phyloP scores from a whole-genome alignment of 2,329 filamentous ascomycete species.

The Emericellopsis atlantica region DNA sequence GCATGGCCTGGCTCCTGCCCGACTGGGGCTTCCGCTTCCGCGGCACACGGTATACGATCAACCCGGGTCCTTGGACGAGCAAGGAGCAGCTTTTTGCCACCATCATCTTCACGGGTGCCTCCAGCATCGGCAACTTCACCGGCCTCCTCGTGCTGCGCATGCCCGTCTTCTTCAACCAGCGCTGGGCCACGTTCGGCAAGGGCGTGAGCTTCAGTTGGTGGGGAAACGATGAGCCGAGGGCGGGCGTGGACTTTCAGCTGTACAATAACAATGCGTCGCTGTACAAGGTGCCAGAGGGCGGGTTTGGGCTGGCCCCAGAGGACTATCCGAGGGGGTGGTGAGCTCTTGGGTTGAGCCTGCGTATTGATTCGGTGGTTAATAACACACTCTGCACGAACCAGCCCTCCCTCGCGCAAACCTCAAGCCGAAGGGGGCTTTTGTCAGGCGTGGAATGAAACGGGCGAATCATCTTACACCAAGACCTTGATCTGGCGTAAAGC shows the following conservation, averaged over 20 bases:
- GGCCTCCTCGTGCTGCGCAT: conserved; percentile 14
- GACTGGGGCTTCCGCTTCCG: conserved; percentile 26
- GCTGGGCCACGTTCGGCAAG: conserved; percentile 15
- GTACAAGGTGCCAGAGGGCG: conserved; percentile 4
- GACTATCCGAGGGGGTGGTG: conserved; percentile 7
- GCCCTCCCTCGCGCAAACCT: too few species aligned
- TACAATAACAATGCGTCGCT: too few species aligned
- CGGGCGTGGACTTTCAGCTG: too few species aligned
- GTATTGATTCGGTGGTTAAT: too few species aligned
- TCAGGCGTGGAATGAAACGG: too few species aligned
- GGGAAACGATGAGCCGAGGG: too few species aligned
- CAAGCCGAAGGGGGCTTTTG: too few species aligned
- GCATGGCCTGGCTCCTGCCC: conserved; percentile 24
- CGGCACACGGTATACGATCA: conserved; percentile 17
- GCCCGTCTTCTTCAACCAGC: conserved; percentile 17
- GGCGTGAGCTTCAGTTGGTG: too few species aligned
- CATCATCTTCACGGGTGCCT: conserved; percentile 17
- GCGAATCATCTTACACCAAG: too few species aligned
- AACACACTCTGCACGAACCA: too few species aligned
- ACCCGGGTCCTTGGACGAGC: conserved; percentile 26
- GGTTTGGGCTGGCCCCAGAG: conserved; percentile 5
- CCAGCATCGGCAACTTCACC: conserved; percentile 12
- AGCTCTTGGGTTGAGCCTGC: too few species aligned
- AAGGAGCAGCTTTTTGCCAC: conserved; percentile 30
- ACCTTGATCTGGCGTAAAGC: too few species aligned